These are phyloP conservation scores for Cystobasidium tubakii DNA, from an alignment of 768 basidiomycete genomes.

Conservation along the genomic window DNA sequence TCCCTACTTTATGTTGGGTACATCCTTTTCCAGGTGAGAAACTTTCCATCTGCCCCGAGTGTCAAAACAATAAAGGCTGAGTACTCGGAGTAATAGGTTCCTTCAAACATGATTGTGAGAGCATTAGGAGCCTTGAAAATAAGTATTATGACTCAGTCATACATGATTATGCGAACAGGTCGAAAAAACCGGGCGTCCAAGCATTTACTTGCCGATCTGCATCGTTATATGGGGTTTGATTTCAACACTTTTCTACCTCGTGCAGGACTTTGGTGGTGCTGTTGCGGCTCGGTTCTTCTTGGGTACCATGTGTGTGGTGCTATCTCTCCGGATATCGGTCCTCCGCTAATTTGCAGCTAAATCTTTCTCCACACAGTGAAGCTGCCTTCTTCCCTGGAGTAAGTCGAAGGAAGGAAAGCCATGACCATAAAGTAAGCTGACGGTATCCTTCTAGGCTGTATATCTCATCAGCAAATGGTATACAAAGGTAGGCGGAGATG, in stretches of 20 bases:
- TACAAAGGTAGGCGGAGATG: conserved; percentile 52
- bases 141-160: too few species aligned
- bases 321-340: conserved; percentile 38
- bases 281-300: conserved; percentile 49
- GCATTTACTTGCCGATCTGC: conserved; percentile 47
- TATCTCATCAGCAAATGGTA: conserved; percentile 68
- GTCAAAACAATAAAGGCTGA: background rate
- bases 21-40: conserved; percentile 25
- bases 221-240: conserved; percentile 58
- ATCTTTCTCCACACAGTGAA: background rate
- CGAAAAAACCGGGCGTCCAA: conserved; percentile 46
- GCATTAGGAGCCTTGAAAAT: too few species aligned
- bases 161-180: conserved; percentile 36
- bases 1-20: conserved; percentile 40
- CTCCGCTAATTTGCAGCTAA: background rate
- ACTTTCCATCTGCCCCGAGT: background rate
- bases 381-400: background rate
- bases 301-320: conserved; percentile 59
- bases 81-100: conserved; percentile 21
- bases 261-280: conserved; percentile 4
- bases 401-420: background rate
- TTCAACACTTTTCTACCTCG: conserved; percentile 59
- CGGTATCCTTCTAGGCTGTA: conserved; percentile 56
- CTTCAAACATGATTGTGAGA: conserved; percentile 47
- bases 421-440: background rate